Base-by-base conservation (phyloP, 371 early-diverging fungal genomes). In the Saksenaea vasiformis region DNA sequence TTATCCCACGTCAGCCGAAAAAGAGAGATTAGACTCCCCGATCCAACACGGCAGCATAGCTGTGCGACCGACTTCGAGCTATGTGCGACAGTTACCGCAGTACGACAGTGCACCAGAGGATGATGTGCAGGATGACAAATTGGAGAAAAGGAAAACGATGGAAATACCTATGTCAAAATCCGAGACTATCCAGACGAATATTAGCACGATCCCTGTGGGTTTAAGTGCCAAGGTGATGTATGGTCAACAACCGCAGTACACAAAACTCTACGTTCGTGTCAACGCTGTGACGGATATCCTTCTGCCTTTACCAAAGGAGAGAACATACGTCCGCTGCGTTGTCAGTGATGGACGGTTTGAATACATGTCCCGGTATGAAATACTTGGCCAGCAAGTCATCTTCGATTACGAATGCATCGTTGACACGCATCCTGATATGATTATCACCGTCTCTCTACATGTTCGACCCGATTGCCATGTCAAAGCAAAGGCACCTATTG, bases 281-380 rank as follows among this genome's bases (percentile, higher is more conserved):
- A 72, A 73, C 17, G 69, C 67, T 10, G 68, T 75, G 13, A 69
- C 70, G 11, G 72, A 82, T 61, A 65, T 79, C 15, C 57, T 77
- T 13, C 35, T 82, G 3, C 82, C 82, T 3, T 28, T 82, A 36
- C 78, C 82, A 13, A 75, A 67, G 4, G 82, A 82, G 1, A 66
- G 70, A 5, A 76, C 82, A 22, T 77, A 73, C 53, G 78, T 77
- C 0, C 77, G 82, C 1, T 79, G 78, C 38, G 78, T 82, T 0
- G 69, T 82, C 9, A 82, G 77, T 27, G 82, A 82, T 51, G 79
- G 78, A 1, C 54, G 76, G 34, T 79, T 78, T 62, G 82, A 82
- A 51, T 79, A 82, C 58, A 73, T 82, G 69, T 77, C 83, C 17
- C 70, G 76, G 11, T 82, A 79, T 41, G 80, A 77, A 56, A 62